phyloP scores from a whole-genome alignment of 2,329 filamentous ascomycete genomes.

The Cytospora mali region DNA sequence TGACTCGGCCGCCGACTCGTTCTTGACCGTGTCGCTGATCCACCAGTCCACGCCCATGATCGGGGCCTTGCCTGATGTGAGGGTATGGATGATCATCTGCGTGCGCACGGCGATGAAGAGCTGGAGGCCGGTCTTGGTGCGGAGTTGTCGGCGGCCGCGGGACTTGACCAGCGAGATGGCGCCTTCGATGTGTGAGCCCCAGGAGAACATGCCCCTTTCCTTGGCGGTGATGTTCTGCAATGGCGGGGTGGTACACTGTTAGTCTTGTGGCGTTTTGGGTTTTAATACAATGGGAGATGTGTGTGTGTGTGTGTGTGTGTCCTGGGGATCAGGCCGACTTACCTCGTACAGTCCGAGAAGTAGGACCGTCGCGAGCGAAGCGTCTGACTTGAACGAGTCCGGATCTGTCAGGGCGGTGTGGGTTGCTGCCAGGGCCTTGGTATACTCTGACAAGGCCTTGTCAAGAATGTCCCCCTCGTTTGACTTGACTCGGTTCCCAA shows the following conservation, averaged over 20 bases:
- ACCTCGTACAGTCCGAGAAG: conserved; percentile 63
- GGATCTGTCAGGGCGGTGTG: conserved; percentile 57
- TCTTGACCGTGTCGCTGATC: conserved; percentile 55
- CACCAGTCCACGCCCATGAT: conserved; percentile 62
- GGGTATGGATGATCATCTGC: conserved; percentile 63
- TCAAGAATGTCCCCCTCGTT: conserved; percentile 39
- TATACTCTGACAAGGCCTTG: conserved; percentile 55
- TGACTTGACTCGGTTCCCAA: conserved; percentile 53
- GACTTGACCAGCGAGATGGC: conserved; percentile 63
- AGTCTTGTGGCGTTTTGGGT: not conserved
- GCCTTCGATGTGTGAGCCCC: conserved; percentile 66
- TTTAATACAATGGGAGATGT: not conserved
- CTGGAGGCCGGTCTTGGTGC: conserved; percentile 54
- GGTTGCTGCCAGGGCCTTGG: conserved; percentile 55
- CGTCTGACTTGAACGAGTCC: conserved; percentile 53
- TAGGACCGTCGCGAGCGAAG: conserved; percentile 61
- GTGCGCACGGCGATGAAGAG: conserved; percentile 63
- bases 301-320: no score
- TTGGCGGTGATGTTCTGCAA: conserved; percentile 54
- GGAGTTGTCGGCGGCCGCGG: conserved; percentile 57
- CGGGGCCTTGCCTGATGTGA: conserved; percentile 55
- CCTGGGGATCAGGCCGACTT: conserved; percentile 15
- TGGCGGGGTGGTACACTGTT: not conserved
- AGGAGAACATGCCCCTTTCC: conserved; percentile 57
- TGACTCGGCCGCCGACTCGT: conserved; percentile 50